These are phyloP conservation scores for Orbilia quercus DNA, from an alignment of 2,329 filamentous ascomycete genomes.

Conservation along the genomic window DNA sequence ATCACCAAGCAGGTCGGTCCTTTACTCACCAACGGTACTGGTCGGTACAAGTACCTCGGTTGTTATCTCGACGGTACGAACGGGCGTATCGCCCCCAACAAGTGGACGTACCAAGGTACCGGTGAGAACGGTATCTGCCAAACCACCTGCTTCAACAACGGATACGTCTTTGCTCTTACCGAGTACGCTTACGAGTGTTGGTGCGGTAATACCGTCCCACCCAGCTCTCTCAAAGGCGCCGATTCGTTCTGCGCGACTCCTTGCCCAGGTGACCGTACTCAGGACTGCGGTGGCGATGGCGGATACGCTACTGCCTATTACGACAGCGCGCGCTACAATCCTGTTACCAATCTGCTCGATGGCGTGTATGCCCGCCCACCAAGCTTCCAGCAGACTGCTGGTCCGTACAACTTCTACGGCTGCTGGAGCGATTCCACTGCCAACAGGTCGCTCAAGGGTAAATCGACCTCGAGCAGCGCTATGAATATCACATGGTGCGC, in stretches of 20 bases:
- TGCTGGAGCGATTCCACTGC: slow-evolving; percentile 46
- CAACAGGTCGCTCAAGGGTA: slow-evolving; percentile 37
- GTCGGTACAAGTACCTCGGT: slow-evolving; percentile 63
- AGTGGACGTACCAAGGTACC: slow-evolving; percentile 61
- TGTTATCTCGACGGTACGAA: slow-evolving; percentile 63
- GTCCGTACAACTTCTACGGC: slow-evolving; percentile 34
- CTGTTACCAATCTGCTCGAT: slow-evolving; percentile 45
- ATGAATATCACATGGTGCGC: slow-evolving; percentile 52
- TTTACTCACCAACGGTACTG: slow-evolving; percentile 60
- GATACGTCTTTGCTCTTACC: slow-evolving; percentile 62
- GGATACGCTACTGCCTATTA: slow-evolving; percentile 60
- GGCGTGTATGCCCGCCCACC: slow-evolving; percentile 44
- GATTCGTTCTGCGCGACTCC: slow-evolving; percentile 57
- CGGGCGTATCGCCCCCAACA: slow-evolving; percentile 62
- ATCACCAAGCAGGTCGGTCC: slow-evolving; percentile 63
- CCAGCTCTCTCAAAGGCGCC: slow-evolving; percentile 27
- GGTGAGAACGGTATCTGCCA: slow-evolving; percentile 63
- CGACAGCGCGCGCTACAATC: slow-evolving; percentile 43
- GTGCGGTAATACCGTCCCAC: slow-evolving; percentile 60
- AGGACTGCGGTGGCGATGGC: slow-evolving; percentile 61
- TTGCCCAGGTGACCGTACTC: slow-evolving; percentile 60
- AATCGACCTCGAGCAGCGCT: slow-evolving; percentile 11
- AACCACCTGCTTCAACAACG: slow-evolving; percentile 60
- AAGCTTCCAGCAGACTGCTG: slow-evolving; percentile 31
- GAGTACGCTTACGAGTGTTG: slow-evolving; percentile 57